These are phyloP conservation scores for Blastobotrys aristatus DNA, from an alignment of 1,139 yeast genomes.

Conservation along the genomic window DNA sequence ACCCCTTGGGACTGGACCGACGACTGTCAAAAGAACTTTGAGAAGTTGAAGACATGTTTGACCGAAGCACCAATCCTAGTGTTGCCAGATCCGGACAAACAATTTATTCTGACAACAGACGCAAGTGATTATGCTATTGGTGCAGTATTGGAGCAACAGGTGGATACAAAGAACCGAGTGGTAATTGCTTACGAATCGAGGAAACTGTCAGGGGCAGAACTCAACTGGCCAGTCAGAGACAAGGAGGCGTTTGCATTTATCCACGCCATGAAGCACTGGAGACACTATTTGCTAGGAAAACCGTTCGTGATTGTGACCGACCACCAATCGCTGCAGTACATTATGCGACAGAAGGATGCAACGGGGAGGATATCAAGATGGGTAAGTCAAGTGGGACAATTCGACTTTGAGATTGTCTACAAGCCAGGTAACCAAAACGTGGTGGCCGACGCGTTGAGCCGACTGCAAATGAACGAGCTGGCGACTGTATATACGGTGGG, in stretches of 20 bases:
- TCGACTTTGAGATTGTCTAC: not conserved
- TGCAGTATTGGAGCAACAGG: not conserved
- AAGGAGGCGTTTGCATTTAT: conserved; percentile 11
- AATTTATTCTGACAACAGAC: not conserved
- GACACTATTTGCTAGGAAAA: not conserved
- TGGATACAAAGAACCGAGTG: not conserved
- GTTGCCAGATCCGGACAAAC: not conserved
- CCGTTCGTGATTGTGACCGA: not conserved
- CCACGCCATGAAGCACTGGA: conserved; percentile 9
- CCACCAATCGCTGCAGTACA: not conserved
- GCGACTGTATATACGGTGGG: not conserved
- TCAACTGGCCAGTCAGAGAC: conserved; percentile 12
- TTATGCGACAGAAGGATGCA: not conserved
- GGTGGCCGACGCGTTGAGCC: conserved; percentile 6
- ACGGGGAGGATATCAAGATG: not conserved
- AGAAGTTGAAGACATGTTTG: not conserved
- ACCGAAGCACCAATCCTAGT: not conserved
- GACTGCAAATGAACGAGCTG: not conserved
- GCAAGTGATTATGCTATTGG: not conserved
- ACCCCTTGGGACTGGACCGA: not conserved
- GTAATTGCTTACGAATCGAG: not conserved
- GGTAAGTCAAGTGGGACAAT: conserved; percentile 1
- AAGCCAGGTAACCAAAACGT: not conserved
- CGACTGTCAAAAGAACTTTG: not conserved
- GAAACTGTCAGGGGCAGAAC: not conserved